Percentiles rank a stretch among this genome's conserved stretches.
These are phyloP conservation scores for Neurospora sp. DNA, from an alignment of 495 filamentous ascomycete genomes.

Conservation along the genomic window DNA sequence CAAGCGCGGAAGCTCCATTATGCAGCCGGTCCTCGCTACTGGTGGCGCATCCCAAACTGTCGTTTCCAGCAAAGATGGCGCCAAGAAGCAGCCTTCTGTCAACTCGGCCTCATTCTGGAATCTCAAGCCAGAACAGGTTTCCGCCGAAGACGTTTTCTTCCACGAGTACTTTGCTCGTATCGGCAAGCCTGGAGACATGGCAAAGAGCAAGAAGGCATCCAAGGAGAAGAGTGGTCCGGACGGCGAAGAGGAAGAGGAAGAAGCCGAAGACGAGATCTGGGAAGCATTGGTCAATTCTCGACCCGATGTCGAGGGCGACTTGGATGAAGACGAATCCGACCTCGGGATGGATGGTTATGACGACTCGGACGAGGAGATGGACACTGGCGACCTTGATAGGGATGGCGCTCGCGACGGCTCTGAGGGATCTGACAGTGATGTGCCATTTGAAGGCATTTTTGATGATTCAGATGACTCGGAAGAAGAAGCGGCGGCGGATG, in stretches of 20 bases:
- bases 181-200: constrained; percentile 49
- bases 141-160: constrained; percentile 93
- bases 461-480: constrained; percentile 33
- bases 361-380: constrained; percentile 35
- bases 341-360: constrained; percentile 43
- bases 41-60: constrained; percentile 54
- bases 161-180: constrained; percentile 85
- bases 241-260: constrained; percentile 32
- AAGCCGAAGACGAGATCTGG: constrained; percentile 75
- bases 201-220: constrained; percentile 47
- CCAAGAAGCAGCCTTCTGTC: constrained; percentile 45
- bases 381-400: constrained; percentile 17
- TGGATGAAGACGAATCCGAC: constrained; percentile 37
- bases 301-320: constrained; percentile 49
- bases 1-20: constrained; percentile 72
- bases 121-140: constrained; percentile 73
- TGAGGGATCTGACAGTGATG: constrained; percentile 31
- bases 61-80: constrained; percentile 42
- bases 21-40: constrained; percentile 77
- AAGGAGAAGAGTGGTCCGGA: constrained; percentile 22
- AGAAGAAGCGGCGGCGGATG: constrained; percentile 17
- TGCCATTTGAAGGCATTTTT: constrained; percentile 28
- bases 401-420: constrained; percentile 30
- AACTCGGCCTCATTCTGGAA: constrained; percentile 91
- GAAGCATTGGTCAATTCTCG: constrained; percentile 63